phyloP scores from a whole-genome alignment of 495 filamentous ascomycete genomes.

The Penicillium silybi region DNA sequence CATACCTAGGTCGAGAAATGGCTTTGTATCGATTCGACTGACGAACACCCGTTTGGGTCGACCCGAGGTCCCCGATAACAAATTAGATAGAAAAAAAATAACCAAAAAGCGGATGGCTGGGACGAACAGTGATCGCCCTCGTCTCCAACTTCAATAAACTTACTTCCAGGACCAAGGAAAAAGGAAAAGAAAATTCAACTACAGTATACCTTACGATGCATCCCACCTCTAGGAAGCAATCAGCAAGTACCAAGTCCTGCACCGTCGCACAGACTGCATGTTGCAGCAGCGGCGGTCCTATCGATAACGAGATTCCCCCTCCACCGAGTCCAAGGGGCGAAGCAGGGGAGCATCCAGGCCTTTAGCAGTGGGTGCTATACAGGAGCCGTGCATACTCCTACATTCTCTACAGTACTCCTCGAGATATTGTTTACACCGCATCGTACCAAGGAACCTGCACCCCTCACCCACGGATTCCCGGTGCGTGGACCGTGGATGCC shows the following conservation, averaged over 20 bases:
- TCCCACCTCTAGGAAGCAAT: not conserved
- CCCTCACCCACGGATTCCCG: slow-evolving; percentile 11
- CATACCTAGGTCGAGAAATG: not conserved
- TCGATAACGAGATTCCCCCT: slow-evolving; percentile 21
- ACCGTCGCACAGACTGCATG: slow-evolving; percentile 13
- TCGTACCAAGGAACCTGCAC: not conserved
- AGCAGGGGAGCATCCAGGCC: slow-evolving; percentile 4
- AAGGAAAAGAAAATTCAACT: no score
- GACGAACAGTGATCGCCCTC: slow-evolving; percentile 5
- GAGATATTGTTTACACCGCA: slow-evolving; percentile 4
- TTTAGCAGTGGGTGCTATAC: not conserved
- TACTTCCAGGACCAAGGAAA: no score
- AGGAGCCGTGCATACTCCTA: not conserved
- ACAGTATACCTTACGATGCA: not conserved
- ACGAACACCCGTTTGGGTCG: slow-evolving; percentile 3
- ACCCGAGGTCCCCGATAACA: not conserved
- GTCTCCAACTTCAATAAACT: not conserved
- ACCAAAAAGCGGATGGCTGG: slow-evolving; percentile 15
- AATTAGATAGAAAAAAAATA: slow-evolving; percentile 2
- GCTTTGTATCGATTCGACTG: not conserved
- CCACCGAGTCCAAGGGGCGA: slow-evolving; percentile 14
- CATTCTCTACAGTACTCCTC: not conserved
- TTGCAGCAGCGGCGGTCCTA: slow-evolving; percentile 15
- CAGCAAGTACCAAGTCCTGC: not conserved
- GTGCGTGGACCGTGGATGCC: slow-evolving; percentile 15